These are phyloP conservation scores for Sorghum bicolor DNA, from an alignment of 176 grass and related monocot genomes.

Conservation along the genomic window Sorghum_bicolor_NCBIv3 NC_012870.2:19069001-19069500, in stretches of 20 bases:
- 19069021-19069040: constrained; percentile 61
- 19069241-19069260: constrained; percentile 79
- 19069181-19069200: neutral
- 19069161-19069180: neutral
- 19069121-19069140: neutral
- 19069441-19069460: constrained; percentile 55
- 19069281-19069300: constrained; percentile 40
- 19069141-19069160: neutral
- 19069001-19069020: constrained; percentile 79
- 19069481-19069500: constrained; percentile 6
- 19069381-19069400: neutral
- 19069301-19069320: neutral
- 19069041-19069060: constrained; percentile 56
- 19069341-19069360: neutral
- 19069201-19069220: neutral
- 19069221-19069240: constrained; percentile 87
- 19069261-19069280: constrained; percentile 75
- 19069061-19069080: constrained; percentile 80
- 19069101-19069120: neutral
- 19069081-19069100: constrained; percentile 42
- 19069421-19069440: constrained; percentile 65
- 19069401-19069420: constrained; percentile 36
- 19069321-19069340: neutral
- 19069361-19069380: neutral
- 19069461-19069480: constrained; percentile 99